A percentile compares a stretch with the other conserved stretches of the same genome.
phyloP scores from a whole-genome alignment of 805 yeast genomes.

The Candida nemodendra region DNA sequence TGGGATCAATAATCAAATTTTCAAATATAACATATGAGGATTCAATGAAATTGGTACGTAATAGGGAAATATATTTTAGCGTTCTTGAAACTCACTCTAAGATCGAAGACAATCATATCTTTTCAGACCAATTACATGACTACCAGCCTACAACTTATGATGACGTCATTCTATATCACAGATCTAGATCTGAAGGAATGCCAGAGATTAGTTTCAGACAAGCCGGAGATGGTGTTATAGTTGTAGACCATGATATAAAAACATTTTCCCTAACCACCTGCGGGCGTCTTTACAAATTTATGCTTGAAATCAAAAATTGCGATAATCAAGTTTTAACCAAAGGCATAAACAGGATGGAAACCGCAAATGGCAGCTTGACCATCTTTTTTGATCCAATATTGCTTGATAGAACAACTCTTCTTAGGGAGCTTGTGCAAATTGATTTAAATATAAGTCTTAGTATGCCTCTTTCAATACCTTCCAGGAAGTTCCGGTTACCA shows the following conservation, averaged over 20 bases:
- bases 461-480: constrained; percentile 79
- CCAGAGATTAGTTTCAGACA: constrained; percentile 84
- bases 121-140: constrained; percentile 28
- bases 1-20: constrained; percentile 82
- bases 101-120: constrained; percentile 29
- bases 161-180: constrained; percentile 50
- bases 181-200: constrained; percentile 42
- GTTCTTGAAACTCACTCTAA: constrained; percentile 24
- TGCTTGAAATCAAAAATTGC: background rate
- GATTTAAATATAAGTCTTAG: constrained; percentile 71
- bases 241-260: constrained; percentile 87
- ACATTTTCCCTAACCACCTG: background rate
- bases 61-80: constrained; percentile 55
- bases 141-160: constrained; percentile 60
- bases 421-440: constrained; percentile 63
- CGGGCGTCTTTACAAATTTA: background rate
- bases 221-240: constrained; percentile 91
- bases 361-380: background rate
- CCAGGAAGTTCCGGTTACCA: constrained; percentile 79
- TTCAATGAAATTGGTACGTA: constrained; percentile 60
- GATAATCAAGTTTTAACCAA: background rate
- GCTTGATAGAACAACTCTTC: constrained; percentile 49
- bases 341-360: background rate
- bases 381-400: background rate
- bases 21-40: constrained; percentile 66